Evolutionary conservation across 805 yeast genomes (phyloP).

Genomic region (Clavispora fructus): DNA sequence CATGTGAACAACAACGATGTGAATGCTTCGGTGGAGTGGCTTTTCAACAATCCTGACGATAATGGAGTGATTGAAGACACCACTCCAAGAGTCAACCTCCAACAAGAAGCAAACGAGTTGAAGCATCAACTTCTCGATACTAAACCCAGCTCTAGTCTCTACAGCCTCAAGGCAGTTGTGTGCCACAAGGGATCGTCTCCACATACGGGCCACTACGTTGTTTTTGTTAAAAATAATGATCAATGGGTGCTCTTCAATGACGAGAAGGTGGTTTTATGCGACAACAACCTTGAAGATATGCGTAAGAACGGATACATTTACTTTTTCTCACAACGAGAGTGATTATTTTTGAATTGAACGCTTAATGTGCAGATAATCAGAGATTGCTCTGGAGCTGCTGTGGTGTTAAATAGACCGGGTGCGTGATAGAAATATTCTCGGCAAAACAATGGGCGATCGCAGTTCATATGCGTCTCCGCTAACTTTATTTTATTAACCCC

Average conservation of each 20-base stretch:
- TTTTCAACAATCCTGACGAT: conserved; percentile 77
- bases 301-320: conserved; percentile 46
- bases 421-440: no score
- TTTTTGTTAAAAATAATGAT: conserved; percentile 48
- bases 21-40: conserved; percentile 86
- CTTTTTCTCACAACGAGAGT: conserved; percentile 21
- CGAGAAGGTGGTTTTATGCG: conserved; percentile 72
- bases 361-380: not conserved
- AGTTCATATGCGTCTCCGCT: no score
- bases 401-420: no score
- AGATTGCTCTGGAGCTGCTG: no score
- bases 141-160: conserved; percentile 24
- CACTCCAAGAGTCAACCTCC: conserved; percentile 24
- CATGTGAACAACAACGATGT: conserved; percentile 52
- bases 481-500: no score
- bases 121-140: conserved; percentile 9
- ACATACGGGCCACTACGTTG: conserved; percentile 91
- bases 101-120: conserved; percentile 14
- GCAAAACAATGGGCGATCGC: no score
- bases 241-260: conserved; percentile 83
- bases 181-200: conserved; percentile 89
- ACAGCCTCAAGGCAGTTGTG: conserved; percentile 56
- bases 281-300: conserved; percentile 38
- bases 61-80: conserved; percentile 47
- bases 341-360: not conserved